These are phyloP conservation scores for Reutealis trisperma DNA, from an alignment of 345 rosid genomes.

Conservation along the genomic window DNA sequence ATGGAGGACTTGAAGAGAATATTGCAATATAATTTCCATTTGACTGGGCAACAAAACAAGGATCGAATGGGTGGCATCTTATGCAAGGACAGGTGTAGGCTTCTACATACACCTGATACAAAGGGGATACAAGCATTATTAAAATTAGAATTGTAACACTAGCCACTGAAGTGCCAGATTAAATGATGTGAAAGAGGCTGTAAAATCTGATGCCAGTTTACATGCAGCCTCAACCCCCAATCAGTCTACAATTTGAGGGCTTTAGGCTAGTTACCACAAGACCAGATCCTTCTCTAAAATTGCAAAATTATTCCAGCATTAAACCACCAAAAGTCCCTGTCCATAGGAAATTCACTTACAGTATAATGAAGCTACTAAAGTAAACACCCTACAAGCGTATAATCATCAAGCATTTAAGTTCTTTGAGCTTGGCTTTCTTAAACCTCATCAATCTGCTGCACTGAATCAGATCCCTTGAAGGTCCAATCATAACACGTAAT, in stretches of 20 bases:
- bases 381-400: background rate
- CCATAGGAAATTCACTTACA: background rate
- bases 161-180: background rate
- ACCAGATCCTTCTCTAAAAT: background rate
- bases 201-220: too few relatives aligned
- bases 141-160: background rate
- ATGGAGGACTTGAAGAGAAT: constrained; percentile 71
- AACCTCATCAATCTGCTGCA: background rate
- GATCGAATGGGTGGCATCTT: constrained; percentile 66
- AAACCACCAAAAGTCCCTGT: background rate
- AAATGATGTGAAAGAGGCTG: background rate
- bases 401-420: background rate
- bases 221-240: background rate
- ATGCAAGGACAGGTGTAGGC: constrained; percentile 84
- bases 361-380: background rate
- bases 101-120: constrained; percentile 68
- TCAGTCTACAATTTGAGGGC: background rate
- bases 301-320: background rate
- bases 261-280: background rate
- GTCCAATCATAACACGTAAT: background rate
- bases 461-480: background rate
- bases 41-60: constrained; percentile 73
- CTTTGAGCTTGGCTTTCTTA: background rate
- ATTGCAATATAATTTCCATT: constrained; percentile 90
- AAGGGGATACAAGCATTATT: background rate